These are phyloP conservation scores for Cyberlindnera maritima DNA, from an alignment of 805 yeast genomes.

Conservation along the genomic window DNA sequence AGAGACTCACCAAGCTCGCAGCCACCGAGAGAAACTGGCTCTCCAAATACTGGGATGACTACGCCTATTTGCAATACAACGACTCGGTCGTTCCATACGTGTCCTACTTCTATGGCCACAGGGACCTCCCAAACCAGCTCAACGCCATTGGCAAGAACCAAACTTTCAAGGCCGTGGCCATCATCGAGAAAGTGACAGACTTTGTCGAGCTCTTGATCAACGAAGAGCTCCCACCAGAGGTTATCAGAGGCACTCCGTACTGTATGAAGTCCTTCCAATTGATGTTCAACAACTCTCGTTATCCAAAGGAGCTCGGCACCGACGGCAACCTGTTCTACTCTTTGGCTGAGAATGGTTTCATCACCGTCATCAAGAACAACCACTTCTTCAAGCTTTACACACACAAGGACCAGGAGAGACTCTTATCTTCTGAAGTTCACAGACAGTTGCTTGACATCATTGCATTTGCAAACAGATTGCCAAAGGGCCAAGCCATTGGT, in stretches of 20 bases:
- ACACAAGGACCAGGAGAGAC: conserved; percentile 43
- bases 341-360: conserved; percentile 54
- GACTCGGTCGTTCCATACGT: conserved; percentile 96
- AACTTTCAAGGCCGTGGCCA: conserved; percentile 69
- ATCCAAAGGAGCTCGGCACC: conserved; percentile 57
- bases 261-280: conserved; percentile 91
- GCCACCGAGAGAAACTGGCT: conserved; percentile 72
- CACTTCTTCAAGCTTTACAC: conserved; percentile 76
- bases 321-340: conserved; percentile 60
- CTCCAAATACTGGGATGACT: conserved; percentile 89
- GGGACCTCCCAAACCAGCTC: conserved; percentile 47
- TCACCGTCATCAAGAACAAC: conserved; percentile 71
- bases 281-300: conserved; percentile 88
- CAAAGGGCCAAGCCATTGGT: conserved; percentile 50
- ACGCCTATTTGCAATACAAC: conserved; percentile 84
- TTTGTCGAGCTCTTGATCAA: conserved; percentile 66
- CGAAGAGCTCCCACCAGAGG: conserved; percentile 78
- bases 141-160: conserved; percentile 57
- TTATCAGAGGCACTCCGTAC: conserved; percentile 72
- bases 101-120: conserved; percentile 85
- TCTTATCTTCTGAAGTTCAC: conserved; percentile 48
- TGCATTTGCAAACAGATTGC: conserved; percentile 29
- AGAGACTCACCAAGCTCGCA: conserved; percentile 52
- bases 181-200: conserved; percentile 62
- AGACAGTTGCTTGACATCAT: conserved; percentile 58